Base-by-base conservation (phyloP, 116 monocot genomes). In the Phalaenopsis hybrid region DNA sequence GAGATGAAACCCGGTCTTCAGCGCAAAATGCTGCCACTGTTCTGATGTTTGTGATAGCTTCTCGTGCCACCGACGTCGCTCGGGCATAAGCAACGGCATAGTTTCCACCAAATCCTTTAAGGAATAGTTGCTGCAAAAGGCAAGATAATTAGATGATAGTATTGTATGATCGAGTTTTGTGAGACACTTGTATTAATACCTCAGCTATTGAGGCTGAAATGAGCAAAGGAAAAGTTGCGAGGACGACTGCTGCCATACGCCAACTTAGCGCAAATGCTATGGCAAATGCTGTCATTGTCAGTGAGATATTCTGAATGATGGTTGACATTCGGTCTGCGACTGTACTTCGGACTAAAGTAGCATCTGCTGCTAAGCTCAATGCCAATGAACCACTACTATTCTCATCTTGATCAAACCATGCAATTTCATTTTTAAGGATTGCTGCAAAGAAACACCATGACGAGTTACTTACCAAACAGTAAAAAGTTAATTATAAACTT, bases 391-490 rank as follows among this genome's bases (percentile, higher is more conserved):
- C 86, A 18, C 83, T 82, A 75, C 73, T 84, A 46, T 89, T 84
- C 55, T 86, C 84, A 5, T 89, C 86, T 25, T 48, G 37, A 80
- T 89, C 89, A 70, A 89, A 89, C 89, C 89, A 89, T 0, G 78
- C 89, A 72, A 86, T 79, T 77, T 89, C 89, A 51, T 89, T 89
- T 45, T 69, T 77, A 41, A 89, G 82, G 44, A 89, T 82, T 45
- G 82, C 89, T 86, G 82, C 79, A 82, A 41, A 37, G 55, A 70
- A 37, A 73, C 34, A 51, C 15, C 16, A 55, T 52, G 3, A 52
- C 8, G 2, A 52, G 52, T 52, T 52, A 52, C 15, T 13, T 15
- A 3, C 13, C 3, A 15, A 52, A 12, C 15, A 52, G 15, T 52
- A 52, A 3, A 52, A 52, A 15, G 52, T 52, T 52, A 52, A 52